These are phyloP conservation scores for Rhododendron henanense DNA, from an alignment of 148 eudicot species.

Conservation along the genomic window DNA sequence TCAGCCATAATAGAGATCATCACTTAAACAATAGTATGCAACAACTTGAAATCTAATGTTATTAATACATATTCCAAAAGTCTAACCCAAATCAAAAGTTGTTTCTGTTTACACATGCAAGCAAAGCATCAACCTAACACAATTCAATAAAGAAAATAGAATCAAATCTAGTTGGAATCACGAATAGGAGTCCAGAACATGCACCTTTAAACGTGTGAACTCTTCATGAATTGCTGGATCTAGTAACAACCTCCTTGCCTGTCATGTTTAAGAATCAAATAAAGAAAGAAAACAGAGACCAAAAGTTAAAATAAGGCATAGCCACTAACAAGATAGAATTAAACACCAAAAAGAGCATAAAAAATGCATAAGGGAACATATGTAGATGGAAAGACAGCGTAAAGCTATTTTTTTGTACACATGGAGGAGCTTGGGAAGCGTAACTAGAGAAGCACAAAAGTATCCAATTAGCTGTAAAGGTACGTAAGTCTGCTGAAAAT, in stretches of 20 bases:
- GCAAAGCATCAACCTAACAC: neutral
- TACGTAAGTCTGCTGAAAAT: neutral
- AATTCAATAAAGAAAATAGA: neutral
- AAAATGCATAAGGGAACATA: neutral
- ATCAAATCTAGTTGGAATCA: neutral
- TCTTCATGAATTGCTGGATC: constrained; percentile 99
- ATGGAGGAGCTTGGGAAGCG: neutral
- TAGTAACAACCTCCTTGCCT: constrained; percentile 85
- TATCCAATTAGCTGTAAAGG: neutral
- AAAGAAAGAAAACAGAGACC: neutral
- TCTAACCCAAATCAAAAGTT: neutral
- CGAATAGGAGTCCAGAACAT: constrained; percentile 8
- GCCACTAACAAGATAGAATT: neutral
- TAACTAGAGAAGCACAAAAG: neutral
- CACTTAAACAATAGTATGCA: neutral
- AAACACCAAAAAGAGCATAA: constrained; percentile 5
- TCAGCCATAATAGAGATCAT: neutral
- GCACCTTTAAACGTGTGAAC: constrained; percentile 87
- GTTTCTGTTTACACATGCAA: neutral
- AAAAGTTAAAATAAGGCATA: neutral
- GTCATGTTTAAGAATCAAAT: constrained; percentile 18
- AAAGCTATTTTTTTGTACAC: neutral
- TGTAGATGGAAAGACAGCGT: neutral
- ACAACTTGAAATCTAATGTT: neutral
- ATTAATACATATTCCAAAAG: neutral